Evolutionary conservation across 2,329 filamentous ascomycete genomes (phyloP), one percentile per base, ranked within the genome.

Genomic region (Colletotrichum echinochloae): DNA sequence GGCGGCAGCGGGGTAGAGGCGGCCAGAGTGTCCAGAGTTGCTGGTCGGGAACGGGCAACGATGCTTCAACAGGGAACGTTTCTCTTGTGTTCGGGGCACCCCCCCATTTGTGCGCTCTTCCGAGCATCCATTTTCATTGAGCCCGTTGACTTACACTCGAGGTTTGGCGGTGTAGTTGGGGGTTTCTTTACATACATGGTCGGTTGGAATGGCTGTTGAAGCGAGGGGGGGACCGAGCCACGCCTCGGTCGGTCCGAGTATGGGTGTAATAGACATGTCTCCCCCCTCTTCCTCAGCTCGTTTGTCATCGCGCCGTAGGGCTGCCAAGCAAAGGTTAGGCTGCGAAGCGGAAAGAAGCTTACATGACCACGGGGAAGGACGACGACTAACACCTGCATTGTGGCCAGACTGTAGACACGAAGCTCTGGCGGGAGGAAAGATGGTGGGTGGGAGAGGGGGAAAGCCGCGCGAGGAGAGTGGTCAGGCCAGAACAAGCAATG

Each of bases 231-330:
- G 35, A 12, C 23, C 33, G 18, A 63, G 23, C 60, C 41, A 26
- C 33, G 57, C 46, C 55, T 44, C 48, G 41, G 51, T 68, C 60
- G 51, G 39, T 57, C 20, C n/a, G n/a, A 26, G 59, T 18, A 26
- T 52, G 26, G 5, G 37, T 39, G 39, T 61, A 63, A 41, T 66
- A 51, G 57, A 57, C 23, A 55, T 54, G 64, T 48, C n/a, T n/a
- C n/a, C n/a, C n/a, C 39, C 18, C 6, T 20, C 39, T n/a, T n/a
- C 67, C 66, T 52, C 67, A 46, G 64, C 64, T 46, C 51, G 66
- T 67, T 64, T 67, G 64, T 52, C 62, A 70, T 64, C 61, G 49
- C 64, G 62, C 28, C 51, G 56, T 51, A 67, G 26, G 51, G 63
- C 57, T 62, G 67, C 67, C 67, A 67, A 70, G 67, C 28, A 33